A percentile compares a stretch with the other conserved stretches of the same genome.
Evolutionary conservation across 495 filamentous ascomycete genomes (phyloP).

Genomic region (Penicillium bovifimosum): DNA sequence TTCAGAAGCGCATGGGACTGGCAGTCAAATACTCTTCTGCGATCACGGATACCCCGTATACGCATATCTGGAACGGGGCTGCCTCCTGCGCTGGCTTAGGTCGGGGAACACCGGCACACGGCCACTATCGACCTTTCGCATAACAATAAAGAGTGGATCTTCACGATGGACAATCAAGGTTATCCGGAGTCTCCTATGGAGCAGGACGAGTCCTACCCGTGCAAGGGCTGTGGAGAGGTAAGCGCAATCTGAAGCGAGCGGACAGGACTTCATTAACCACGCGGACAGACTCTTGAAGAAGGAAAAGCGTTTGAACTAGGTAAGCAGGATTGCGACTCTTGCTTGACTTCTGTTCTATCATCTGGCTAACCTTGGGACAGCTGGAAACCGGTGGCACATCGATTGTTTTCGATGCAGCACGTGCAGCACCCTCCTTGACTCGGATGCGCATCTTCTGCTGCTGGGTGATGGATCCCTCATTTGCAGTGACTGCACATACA

Average conservation of each 20-base stretch:
- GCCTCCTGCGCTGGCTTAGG: background rate
- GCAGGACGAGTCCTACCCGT: constrained; percentile 83
- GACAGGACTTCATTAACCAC: constrained; percentile 9
- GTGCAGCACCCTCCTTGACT: constrained; percentile 91
- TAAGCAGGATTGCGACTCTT: constrained; percentile 43
- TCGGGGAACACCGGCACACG: background rate
- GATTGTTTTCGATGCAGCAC: constrained; percentile 99
- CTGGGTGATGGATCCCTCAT: constrained; percentile 97
- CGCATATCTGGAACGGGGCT: background rate
- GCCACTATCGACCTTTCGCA: background rate
- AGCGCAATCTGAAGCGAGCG: constrained; percentile 16
- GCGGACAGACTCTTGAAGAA: constrained; percentile 81
- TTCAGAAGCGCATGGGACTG: constrained; percentile 1
- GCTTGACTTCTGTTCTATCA: constrained; percentile 1
- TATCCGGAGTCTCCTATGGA: constrained; percentile 81
- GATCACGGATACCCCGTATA: constrained; percentile 2
- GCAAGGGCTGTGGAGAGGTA: constrained; percentile 98
- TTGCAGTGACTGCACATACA: constrained; percentile 99
- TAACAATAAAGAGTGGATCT: constrained; percentile 4
- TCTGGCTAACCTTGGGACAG: constrained; percentile 41
- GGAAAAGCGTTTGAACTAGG: constrained; percentile 97
- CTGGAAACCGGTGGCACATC: constrained; percentile 98
- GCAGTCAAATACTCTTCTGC: background rate
- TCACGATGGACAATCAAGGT: constrained; percentile 38
- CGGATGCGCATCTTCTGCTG: constrained; percentile 94